phyloP scores from a whole-genome alignment of 352 stramenopile species.

The Pythium monospermum region DNA sequence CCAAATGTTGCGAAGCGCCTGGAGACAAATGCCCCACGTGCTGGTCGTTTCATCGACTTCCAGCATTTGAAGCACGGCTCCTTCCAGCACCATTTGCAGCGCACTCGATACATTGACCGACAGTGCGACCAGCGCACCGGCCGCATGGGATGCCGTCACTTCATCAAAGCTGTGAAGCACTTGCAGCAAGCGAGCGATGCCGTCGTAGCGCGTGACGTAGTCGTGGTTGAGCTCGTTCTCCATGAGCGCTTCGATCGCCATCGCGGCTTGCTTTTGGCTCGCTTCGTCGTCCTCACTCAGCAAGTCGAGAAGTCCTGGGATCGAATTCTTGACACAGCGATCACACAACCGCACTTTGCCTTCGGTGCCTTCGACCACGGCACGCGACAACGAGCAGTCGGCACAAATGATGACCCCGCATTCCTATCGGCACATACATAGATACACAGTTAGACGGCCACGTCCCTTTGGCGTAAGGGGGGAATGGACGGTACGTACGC shows the following conservation, averaged over 20 bases:
- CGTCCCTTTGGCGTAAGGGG: neutral
- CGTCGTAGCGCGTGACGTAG: conserved; percentile 71
- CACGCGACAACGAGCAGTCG: conserved; percentile 82
- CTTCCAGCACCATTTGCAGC: conserved; percentile 85
- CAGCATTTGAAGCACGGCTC: conserved; percentile 85
- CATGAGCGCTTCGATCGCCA: conserved; percentile 80
- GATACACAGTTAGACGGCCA: neutral
- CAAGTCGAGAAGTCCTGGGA: conserved; percentile 62
- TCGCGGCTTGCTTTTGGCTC: conserved; percentile 63
- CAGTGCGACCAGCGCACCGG: conserved; percentile 71
- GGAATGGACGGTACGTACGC: conserved; percentile 30
- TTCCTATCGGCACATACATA: no score
- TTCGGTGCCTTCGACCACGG: conserved; percentile 75
- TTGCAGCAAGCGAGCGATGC: conserved; percentile 63
- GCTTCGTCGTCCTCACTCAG: conserved; percentile 41
- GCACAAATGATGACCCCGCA: conserved; percentile 85
- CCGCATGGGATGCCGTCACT: conserved; percentile 62
- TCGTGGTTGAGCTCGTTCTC: conserved; percentile 83
- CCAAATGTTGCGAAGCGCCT: conserved; percentile 84
- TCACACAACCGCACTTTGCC: conserved; percentile 80
- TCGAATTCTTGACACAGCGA: conserved; percentile 75
- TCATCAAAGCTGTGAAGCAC: conserved; percentile 67
- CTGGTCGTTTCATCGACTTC: conserved; percentile 73
- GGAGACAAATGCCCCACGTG: conserved; percentile 77
- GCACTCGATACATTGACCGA: conserved; percentile 72